Evolutionary conservation across 208 protist species (phyloP), one percentile per base, ranked within the genome.

Genomic region (Angomonas ambiguus): DNA sequence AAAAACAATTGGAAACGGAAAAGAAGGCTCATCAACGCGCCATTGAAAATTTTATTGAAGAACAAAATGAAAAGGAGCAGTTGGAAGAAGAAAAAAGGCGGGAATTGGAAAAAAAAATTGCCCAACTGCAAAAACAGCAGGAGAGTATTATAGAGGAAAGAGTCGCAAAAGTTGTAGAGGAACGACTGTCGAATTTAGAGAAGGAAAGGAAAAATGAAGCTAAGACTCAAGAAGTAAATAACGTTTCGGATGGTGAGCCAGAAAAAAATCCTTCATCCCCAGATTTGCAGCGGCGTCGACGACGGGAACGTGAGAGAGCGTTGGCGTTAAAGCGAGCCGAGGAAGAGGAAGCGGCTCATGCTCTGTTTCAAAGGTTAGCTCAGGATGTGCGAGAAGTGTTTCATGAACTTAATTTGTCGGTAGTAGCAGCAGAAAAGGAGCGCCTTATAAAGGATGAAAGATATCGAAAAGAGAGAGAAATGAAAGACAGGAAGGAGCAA

Each of bases 331-430:
- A 81, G 33, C 83, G 84, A 8, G 62, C 83, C 5, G 76, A 96
- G 35, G 86, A 96, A 65, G 91, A 94, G 67, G 86, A 88, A 51
- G 86, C 83, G 1, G 85, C 88, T 2, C 82, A 80, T 63, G 64
- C 74, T 11, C 74, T 96, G 10, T 95, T 96, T 65, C 87, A 93
- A 42, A 79, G 88, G 16, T 80, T 96, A 16, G 88, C 92, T 6
- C 80, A 95, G 59, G 92, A 96, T 65, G 87, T 96, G 20, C 77
- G 89, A 2, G 87, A 93, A 22, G 87, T 96, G 5, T 96, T 96
- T 66, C 87, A 94, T 61, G 92, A 96, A 69, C 80, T 96, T 1
- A 95, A 94, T 71, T 72, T 96, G 5, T 87, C 88, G 45, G 85
- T 96, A 22, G 89, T 96, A 4, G 87, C 92, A 0, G 85, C 92